Evolutionary conservation across 148 eudicot species (phyloP).

Genomic region (Amaranthus palmeri): DNA sequence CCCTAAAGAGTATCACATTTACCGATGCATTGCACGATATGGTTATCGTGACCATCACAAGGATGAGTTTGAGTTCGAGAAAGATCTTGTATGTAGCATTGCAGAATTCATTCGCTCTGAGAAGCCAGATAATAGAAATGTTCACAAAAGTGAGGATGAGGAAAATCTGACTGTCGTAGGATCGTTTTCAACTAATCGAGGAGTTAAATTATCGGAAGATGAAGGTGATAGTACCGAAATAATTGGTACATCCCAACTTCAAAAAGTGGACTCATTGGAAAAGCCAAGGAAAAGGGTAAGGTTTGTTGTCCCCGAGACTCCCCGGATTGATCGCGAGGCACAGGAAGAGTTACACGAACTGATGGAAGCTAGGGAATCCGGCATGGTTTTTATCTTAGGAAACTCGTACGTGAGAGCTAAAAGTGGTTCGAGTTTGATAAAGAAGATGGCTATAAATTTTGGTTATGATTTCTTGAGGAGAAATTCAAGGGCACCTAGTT

Average conservation of each 20-base stretch:
- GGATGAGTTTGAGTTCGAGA: constrained; percentile 84
- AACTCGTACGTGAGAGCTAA: constrained; percentile 79
- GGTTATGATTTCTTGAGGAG: constrained; percentile 89
- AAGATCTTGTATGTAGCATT: constrained; percentile 79
- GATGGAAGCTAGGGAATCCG: constrained; percentile 86
- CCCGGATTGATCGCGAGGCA: constrained; percentile 35
- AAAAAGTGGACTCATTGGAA: constrained; percentile 35
- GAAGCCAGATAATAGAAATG: constrained; percentile 25
- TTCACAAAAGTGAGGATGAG: constrained; percentile 26
- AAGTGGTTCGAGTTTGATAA: constrained; percentile 75
- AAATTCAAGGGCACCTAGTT: constrained; percentile 63
- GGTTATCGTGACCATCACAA: constrained; percentile 80
- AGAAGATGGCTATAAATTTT: constrained; percentile 66
- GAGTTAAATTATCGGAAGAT: constrained; percentile 38
- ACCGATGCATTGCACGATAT: constrained; percentile 83
- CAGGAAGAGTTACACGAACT: constrained; percentile 64
- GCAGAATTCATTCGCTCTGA: constrained; percentile 79
- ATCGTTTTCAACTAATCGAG: constrained; percentile 44
- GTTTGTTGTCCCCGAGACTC: constrained; percentile 71
- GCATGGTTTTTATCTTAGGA: constrained; percentile 81
- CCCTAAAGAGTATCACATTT: constrained; percentile 67
- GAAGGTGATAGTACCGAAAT: constrained; percentile 20
- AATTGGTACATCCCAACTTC: constrained; percentile 26
- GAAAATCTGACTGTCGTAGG: constrained; percentile 74
- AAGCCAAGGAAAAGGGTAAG: constrained; percentile 62